A percentile compares a stretch with the other conserved stretches of the same genome.
phyloP scores from a whole-genome alignment of 495 filamentous ascomycete genomes.

The Bathelium albidoporum region DNA sequence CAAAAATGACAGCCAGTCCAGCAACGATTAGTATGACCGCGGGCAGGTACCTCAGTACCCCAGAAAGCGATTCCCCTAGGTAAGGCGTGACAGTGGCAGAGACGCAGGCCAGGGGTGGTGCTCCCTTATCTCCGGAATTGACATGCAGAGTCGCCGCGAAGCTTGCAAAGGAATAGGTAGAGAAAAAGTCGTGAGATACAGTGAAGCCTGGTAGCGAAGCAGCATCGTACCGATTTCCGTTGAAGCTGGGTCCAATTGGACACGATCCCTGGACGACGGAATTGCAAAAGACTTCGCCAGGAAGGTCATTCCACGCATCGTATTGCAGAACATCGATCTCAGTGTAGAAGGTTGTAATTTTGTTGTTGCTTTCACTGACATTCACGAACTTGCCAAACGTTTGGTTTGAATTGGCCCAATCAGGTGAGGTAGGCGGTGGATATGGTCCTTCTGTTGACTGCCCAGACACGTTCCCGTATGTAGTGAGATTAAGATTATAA shows the following conservation, averaged over 20 bases:
- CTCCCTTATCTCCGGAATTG: slow-evolving; percentile 56
- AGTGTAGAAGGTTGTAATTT: slow-evolving; percentile 59
- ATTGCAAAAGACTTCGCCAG: slow-evolving; percentile 50
- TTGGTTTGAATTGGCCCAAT: slow-evolving; percentile 45
- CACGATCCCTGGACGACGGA: slow-evolving; percentile 52
- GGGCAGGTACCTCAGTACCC: slow-evolving; percentile 67
- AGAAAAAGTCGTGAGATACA: slow-evolving; percentile 65
- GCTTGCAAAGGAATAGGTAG: slow-evolving; percentile 75
- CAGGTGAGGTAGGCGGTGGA: slow-evolving; percentile 41
- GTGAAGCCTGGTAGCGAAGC: slow-evolving; percentile 57
- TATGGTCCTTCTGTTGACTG: slow-evolving; percentile 32
- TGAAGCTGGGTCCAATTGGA: slow-evolving; percentile 66
- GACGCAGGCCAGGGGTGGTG: slow-evolving; percentile 64
- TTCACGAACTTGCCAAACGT: slow-evolving; percentile 70
- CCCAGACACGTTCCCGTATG: slow-evolving; percentile 88
- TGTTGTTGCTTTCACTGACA: slow-evolving; percentile 40
- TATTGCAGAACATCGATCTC: slow-evolving; percentile 65
- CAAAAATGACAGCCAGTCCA: slow-evolving; percentile 67
- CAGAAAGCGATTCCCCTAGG: slow-evolving; percentile 51
- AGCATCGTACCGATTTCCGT: slow-evolving; percentile 43
- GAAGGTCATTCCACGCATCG: slow-evolving; percentile 43
- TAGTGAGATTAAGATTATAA: slow-evolving; percentile 64
- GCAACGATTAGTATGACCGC: slow-evolving; percentile 68
- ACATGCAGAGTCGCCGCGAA: slow-evolving; percentile 60
- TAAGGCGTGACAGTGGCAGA: slow-evolving; percentile 72